A percentile compares a stretch with the other conserved stretches of the same genome.
Conservation (phyloP, 2,329 filamentous ascomycete genomes). For the Diaporthe sp. region DNA sequence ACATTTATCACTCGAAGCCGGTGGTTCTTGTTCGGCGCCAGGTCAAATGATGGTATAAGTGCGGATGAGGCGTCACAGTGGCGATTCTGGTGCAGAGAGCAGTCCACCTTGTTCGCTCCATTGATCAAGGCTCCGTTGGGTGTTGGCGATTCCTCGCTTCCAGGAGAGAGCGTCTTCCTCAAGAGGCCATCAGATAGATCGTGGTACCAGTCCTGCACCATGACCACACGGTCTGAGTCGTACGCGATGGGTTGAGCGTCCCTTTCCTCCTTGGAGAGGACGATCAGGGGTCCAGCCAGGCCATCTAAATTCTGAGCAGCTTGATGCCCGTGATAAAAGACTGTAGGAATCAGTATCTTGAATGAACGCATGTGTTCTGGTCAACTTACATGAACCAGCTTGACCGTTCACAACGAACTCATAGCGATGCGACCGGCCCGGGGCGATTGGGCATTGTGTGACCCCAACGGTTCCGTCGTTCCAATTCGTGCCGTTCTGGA, state of each 20-base stretch:
- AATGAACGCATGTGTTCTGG: background rate
- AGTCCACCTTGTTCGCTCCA: slow-evolving; percentile 53
- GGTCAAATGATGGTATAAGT: slow-evolving; percentile 52
- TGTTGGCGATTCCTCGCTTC: slow-evolving; percentile 53
- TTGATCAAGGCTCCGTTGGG: slow-evolving; percentile 59
- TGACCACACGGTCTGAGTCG: slow-evolving; percentile 68
- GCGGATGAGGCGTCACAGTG: slow-evolving; percentile 55
- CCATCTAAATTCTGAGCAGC: slow-evolving; percentile 74
- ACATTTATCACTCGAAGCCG: slow-evolving; percentile 76
- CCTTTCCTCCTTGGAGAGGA: slow-evolving; percentile 67
- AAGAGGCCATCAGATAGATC: slow-evolving; percentile 55
- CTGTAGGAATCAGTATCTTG: slow-evolving; percentile 34
- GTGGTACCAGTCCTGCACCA: slow-evolving; percentile 78
- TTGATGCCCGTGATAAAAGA: slow-evolving; percentile 61
- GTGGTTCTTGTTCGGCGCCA: slow-evolving; percentile 68
- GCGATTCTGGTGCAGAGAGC: slow-evolving; percentile 49
- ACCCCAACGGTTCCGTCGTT: slow-evolving; percentile 75
- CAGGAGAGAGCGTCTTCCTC: slow-evolving; percentile 50
- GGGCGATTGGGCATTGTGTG: slow-evolving; percentile 69
- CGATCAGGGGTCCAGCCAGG: slow-evolving; percentile 71
- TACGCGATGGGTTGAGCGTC: slow-evolving; percentile 62
- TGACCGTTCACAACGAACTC: slow-evolving; percentile 41
- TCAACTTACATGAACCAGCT: slow-evolving; percentile 49
- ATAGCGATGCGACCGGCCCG: slow-evolving; percentile 68
- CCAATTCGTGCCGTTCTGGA: slow-evolving; percentile 78